These are phyloP conservation scores for Aspergillus glaucus DNA, from an alignment of 2,329 filamentous ascomycete genomes.

Conservation along the genomic window DNA sequence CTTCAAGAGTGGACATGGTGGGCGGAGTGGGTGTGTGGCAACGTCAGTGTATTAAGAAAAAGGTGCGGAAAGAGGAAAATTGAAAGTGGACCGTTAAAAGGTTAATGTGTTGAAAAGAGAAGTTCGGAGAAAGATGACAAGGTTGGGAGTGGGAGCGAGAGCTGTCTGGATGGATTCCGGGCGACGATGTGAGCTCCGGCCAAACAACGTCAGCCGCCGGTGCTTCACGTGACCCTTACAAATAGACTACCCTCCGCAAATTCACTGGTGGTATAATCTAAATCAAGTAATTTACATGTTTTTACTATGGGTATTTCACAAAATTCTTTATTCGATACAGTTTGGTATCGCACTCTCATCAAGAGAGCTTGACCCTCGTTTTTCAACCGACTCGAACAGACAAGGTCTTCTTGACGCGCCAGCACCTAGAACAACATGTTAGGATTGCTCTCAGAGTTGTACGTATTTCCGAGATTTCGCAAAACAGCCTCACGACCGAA, in stretches of 20 bases:
- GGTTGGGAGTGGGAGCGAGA: conserved; percentile 7
- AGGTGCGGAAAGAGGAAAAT: background rate
- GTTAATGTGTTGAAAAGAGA: background rate
- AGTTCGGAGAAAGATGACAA: background rate
- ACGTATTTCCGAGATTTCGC: conserved; percentile 23
- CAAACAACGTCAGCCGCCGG: conserved; percentile 31
- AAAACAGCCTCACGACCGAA: conserved; percentile 39
- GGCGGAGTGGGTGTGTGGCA: conserved; percentile 18
- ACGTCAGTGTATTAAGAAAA: background rate
- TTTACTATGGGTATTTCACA: no score
- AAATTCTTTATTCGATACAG: no score
- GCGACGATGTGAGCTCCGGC: conserved; percentile 20
- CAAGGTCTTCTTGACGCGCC: no score
- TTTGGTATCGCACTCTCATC: no score
- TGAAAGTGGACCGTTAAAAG: background rate
- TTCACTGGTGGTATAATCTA: background rate
- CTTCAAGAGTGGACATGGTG: conserved; percentile 81
- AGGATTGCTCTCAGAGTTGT: conserved; percentile 4
- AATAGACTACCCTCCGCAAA: background rate
- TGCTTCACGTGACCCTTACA: conserved; percentile 24
- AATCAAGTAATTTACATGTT: no score
- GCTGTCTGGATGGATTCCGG: conserved; percentile 11
- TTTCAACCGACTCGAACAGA: no score
- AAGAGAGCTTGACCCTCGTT: no score
- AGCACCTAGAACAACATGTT: conserved; percentile 5